Conservation (phyloP, 2,329 filamentous ascomycete species). For the Fusarium irregulare region DNA sequence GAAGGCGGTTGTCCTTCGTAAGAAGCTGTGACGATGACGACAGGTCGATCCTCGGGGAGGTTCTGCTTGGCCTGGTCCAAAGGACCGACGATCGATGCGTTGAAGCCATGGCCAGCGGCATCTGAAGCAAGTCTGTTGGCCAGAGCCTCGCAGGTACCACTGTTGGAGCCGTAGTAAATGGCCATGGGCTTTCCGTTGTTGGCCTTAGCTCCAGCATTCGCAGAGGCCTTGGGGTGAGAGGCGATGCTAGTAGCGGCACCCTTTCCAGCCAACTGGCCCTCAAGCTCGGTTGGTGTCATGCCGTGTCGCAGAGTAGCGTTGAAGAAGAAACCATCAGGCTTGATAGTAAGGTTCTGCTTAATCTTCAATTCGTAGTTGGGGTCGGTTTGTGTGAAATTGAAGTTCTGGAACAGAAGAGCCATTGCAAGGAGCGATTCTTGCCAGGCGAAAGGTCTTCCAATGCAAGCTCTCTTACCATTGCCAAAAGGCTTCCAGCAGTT, state of each 20-base stretch:
- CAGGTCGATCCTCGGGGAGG: conserved; percentile 69
- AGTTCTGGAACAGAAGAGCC: conserved; percentile 75
- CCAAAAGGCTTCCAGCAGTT: conserved; percentile 80
- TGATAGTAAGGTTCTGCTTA: conserved; percentile 69
- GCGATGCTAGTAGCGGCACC: conserved; percentile 8
- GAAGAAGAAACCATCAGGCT: conserved; percentile 73
- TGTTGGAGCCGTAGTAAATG: conserved; percentile 80
- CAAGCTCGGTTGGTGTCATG: conserved; percentile 59
- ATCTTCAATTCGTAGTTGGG: conserved; percentile 68
- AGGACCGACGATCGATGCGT: conserved; percentile 61
- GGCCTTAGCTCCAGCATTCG: neutral
- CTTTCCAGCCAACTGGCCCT: conserved; percentile 55
- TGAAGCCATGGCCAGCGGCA: conserved; percentile 69
- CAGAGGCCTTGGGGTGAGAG: conserved; percentile 10
- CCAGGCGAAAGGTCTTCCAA: conserved; percentile 79
- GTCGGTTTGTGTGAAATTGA: conserved; percentile 71
- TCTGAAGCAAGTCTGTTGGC: conserved; percentile 70
- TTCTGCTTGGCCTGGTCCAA: conserved; percentile 72
- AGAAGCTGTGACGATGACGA: conserved; percentile 75
- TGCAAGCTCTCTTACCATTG: conserved; percentile 76
- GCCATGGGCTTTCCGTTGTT: conserved; percentile 60
- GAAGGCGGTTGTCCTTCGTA: conserved; percentile 82
- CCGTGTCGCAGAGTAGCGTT: conserved; percentile 65
- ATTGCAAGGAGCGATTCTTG: conserved; percentile 74
- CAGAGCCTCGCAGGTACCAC: conserved; percentile 79